Percentiles rank a stretch among this genome's conserved stretches.
phyloP scores from a whole-genome alignment of 1,284 basidiomycete species.

The Neolentinus lepideus region DNA sequence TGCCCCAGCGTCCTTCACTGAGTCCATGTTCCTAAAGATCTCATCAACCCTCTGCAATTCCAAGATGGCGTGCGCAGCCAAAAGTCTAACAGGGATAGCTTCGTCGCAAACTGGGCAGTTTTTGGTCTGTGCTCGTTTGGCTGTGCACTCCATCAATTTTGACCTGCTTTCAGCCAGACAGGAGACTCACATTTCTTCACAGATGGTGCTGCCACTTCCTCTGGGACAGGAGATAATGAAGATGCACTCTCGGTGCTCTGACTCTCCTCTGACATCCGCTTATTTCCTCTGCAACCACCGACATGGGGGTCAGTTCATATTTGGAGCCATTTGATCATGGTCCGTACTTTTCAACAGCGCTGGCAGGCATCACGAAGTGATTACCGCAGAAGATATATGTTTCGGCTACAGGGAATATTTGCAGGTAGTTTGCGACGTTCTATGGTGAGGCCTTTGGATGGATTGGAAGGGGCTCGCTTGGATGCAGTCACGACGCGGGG shows the following conservation, averaged over 20 bases:
- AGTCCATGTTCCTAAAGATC: constrained; percentile 56
- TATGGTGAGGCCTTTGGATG: neutral
- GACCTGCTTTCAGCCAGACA: constrained; percentile 4
- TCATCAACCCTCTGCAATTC: constrained; percentile 61
- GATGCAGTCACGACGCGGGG: neutral
- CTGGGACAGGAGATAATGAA: constrained; percentile 22
- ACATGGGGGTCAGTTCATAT: neutral
- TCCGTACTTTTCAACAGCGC: neutral
- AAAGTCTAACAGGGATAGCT: constrained; percentile 58
- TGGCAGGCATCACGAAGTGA: neutral
- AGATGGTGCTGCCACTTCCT: constrained; percentile 2
- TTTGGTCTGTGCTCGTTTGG: constrained; percentile 64
- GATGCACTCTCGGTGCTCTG: constrained; percentile 9
- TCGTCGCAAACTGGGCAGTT: constrained; percentile 69
- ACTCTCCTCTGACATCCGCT: constrained; percentile 12
- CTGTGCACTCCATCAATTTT: constrained; percentile 24
- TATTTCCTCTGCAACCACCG: constrained; percentile 17
- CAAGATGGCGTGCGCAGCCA: constrained; percentile 52
- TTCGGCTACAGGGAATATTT: neutral
- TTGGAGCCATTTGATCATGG: neutral
- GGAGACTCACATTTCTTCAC: constrained; percentile 10
- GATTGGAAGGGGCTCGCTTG: neutral
- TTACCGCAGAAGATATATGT: neutral
- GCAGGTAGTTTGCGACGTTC: neutral
- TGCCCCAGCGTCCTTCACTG: constrained; percentile 29